Evolutionary conservation across 352 stramenopile genomes (phyloP), one percentile per base, ranked within the genome.

Genomic region (Elongisporangium anandrum): DNA sequence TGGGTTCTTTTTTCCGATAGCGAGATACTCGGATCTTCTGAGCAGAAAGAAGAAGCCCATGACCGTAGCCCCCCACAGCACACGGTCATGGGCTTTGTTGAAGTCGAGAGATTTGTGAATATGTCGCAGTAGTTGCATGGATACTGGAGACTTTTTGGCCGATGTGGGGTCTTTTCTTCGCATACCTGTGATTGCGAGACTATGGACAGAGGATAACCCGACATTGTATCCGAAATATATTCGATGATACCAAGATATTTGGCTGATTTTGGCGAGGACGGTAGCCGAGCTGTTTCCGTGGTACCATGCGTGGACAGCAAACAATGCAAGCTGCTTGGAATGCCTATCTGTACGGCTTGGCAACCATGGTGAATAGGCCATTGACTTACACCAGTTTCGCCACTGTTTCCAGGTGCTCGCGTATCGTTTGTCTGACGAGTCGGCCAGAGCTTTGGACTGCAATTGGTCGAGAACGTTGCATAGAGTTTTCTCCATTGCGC

Each of bases 111-210:
- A 12, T 0, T 23, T 0, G 15, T 69, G 63, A 15, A 71, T 16
- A 0, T 20, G 1, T 5, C 26, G 56, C 29, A 77, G 61, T 13
- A 67, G 24, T 17, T 41, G 2, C 6, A 55, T 49, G 26, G 64
- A 66, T 50, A 61, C 24, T 0, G 66, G 61, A 4, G 54, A 50
- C n/a, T 65, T 65, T 12, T 50, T n/a, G 0, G 22, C 20, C 0
- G 51, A 51, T 21, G 61, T 34, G n/a, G 60, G 34, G n/a, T 65
- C 67, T n/a, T 53, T 6, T 34, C 57, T 34, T 0, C 45, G 67
- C 70, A 75, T 79, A 19, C 70, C 70, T 2, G 50, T 65, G 56
- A 75, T 60, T 2, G 70, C 61, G n/a, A 75, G 52, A 3, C 60
- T 26, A 54, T 79, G 64, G 13, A 58, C 52, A 0, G 55, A 38